Percentiles rank a stretch among this genome's conserved stretches.
phyloP scores from a whole-genome alignment of 1,284 basidiomycete genomes.

The Schizophyllum commune region DNA sequence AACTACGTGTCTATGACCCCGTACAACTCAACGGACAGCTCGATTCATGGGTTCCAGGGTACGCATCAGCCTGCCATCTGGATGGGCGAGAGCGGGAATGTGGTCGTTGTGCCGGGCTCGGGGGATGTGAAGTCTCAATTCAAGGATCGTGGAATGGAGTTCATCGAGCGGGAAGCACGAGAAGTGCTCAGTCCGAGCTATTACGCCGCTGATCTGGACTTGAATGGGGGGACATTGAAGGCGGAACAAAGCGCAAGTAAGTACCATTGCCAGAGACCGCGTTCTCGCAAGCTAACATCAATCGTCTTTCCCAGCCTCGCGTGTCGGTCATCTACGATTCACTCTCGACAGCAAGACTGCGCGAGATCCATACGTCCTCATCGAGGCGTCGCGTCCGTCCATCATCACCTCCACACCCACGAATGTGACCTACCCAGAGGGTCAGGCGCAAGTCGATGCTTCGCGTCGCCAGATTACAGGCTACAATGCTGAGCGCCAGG shows the following conservation, averaged over 20 bases:
- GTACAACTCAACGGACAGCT: constrained; percentile 60
- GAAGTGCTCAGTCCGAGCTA: constrained; percentile 52
- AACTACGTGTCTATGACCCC: constrained; percentile 75
- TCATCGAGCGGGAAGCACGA: constrained; percentile 48
- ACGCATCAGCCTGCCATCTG: constrained; percentile 85
- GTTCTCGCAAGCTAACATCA: background rate
- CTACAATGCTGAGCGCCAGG: constrained; percentile 67
- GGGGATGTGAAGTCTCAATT: constrained; percentile 45
- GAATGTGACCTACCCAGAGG: constrained; percentile 57
- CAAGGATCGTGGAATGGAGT: constrained; percentile 53
- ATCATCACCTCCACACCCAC: constrained; percentile 52
- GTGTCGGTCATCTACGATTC: constrained; percentile 73
- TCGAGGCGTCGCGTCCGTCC: constrained; percentile 63
- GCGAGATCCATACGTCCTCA: constrained; percentile 49
- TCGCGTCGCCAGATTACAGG: constrained; percentile 54
- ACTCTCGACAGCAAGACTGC: constrained; percentile 41
- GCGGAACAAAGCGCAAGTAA: constrained; percentile 68
- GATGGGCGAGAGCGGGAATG: constrained; percentile 80
- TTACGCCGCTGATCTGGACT: constrained; percentile 56
- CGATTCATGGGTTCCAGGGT: constrained; percentile 68
- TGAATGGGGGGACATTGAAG: constrained; percentile 42
- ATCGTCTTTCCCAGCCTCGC: constrained; percentile 45
- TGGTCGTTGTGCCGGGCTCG: constrained; percentile 56
- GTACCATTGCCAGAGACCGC: constrained; percentile 17
- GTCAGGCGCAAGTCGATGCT: constrained; percentile 44